A percentile compares a stretch with the other conserved stretches of the same genome.
These are phyloP conservation scores for Glaciozyma antarctica DNA, from an alignment of 768 basidiomycete genomes.

Conservation along the genomic window DNA sequence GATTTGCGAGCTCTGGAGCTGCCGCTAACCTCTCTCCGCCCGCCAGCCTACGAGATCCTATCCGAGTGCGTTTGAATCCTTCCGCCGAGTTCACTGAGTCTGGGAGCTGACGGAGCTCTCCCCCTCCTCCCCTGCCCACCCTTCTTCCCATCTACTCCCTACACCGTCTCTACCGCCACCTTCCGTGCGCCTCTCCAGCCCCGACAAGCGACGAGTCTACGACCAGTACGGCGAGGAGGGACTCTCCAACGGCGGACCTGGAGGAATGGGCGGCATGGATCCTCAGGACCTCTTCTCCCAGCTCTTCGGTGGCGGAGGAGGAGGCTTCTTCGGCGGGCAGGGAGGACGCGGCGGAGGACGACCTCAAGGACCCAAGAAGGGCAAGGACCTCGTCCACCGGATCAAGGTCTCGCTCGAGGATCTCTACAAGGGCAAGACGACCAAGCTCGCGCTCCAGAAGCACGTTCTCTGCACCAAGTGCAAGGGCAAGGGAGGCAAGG, in stretches of 20 bases:
- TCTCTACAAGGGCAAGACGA: slow-evolving; percentile 96
- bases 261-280: slow-evolving; percentile 85
- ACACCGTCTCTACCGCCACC: neutral
- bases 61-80: slow-evolving; percentile 50
- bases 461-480: slow-evolving; percentile 90
- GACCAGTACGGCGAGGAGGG: slow-evolving; percentile 90
- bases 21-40: slow-evolving; percentile 5
- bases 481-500: slow-evolving; percentile 93
- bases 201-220: slow-evolving; percentile 45
- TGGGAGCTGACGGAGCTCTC: too few relatives aligned
- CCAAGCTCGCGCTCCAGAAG: slow-evolving; percentile 91
- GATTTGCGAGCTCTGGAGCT: neutral
- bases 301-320: slow-evolving; percentile 63
- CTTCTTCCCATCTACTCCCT: slow-evolving; percentile 33
- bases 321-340: slow-evolving; percentile 46
- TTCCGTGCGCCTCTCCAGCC: slow-evolving; percentile 1
- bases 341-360: slow-evolving; percentile 54
- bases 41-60: slow-evolving; percentile 72
- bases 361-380: slow-evolving; percentile 66
- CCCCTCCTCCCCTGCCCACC: neutral
- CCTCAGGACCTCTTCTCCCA: slow-evolving; percentile 98
- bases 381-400: slow-evolving; percentile 95
- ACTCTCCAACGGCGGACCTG: slow-evolving; percentile 55
- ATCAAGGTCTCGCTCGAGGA: slow-evolving; percentile 95
- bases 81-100: too few relatives aligned